A percentile compares a stretch with the other conserved stretches of the same genome.
These are phyloP conservation scores for Saccharum spontaneum DNA, from an alignment of 176 grass and related monocot species.

Conservation along the genomic window DNA sequence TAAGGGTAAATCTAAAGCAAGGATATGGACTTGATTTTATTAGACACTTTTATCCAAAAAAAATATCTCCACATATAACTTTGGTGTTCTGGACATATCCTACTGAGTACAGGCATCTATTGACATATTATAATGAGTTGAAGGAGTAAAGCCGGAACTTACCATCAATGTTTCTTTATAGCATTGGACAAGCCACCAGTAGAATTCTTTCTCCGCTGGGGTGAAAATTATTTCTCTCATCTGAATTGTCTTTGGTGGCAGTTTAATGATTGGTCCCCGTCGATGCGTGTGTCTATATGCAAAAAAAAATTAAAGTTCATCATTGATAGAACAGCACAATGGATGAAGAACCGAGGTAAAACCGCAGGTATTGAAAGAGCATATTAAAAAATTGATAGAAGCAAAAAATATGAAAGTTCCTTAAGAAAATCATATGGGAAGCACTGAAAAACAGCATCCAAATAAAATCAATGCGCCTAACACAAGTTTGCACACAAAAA, in stretches of 20 bases:
- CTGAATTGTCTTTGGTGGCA: constrained; percentile 66
- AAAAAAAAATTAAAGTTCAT: background rate
- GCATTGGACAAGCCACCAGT: constrained; percentile 59
- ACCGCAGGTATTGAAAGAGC: background rate
- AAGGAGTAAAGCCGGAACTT: background rate
- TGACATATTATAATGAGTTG: background rate
- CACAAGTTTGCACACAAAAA: background rate
- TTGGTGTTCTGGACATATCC: background rate
- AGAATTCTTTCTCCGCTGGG: constrained; percentile 64
- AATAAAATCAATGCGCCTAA: background rate
- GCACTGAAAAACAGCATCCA: background rate
- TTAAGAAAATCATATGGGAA: too few species aligned
- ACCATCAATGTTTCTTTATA: constrained; percentile 67
- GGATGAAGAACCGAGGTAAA: background rate
- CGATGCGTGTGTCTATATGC: constrained; percentile 54
- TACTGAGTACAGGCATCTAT: background rate
- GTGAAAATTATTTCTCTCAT: constrained; percentile 61
- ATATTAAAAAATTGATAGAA: too few species aligned
- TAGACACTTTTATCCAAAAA: background rate
- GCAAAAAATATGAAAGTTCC: too few species aligned
- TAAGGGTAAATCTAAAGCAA: background rate
- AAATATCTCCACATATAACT: background rate
- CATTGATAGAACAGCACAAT: background rate
- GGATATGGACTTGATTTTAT: background rate
- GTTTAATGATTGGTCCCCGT: constrained; percentile 81